Percentiles rank a stretch among this genome's conserved stretches.
These are phyloP conservation scores for Cantharellus anzutake DNA, from an alignment of 768 basidiomycete species.

Conservation along the genomic window DNA sequence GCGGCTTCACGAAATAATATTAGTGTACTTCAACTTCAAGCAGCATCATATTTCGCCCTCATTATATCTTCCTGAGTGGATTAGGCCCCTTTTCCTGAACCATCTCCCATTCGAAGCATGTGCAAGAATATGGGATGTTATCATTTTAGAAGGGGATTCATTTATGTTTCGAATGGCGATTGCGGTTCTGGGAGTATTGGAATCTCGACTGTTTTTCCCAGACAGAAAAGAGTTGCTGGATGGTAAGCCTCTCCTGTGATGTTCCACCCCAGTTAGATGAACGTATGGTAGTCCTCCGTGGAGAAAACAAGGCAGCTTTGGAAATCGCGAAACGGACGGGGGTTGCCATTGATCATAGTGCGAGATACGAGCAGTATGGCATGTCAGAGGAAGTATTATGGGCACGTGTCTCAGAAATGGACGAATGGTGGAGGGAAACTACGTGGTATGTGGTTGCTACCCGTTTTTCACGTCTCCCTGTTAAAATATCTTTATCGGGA, in stretches of 20 bases:
- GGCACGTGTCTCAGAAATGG: slow-evolving; percentile 63
- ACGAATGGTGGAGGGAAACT: slow-evolving; percentile 85
- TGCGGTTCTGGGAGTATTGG: slow-evolving; percentile 65
- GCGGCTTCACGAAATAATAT: background rate
- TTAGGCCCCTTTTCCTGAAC: slow-evolving; percentile 60
- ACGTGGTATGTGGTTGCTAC: slow-evolving; percentile 34
- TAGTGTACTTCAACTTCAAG: slow-evolving; percentile 90
- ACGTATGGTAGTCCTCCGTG: slow-evolving; percentile 24
- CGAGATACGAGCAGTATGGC: slow-evolving; percentile 61
- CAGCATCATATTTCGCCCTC: slow-evolving; percentile 78
- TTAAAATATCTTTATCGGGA: no score
- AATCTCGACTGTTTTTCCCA: slow-evolving; percentile 77
- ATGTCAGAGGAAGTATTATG: slow-evolving; percentile 72
- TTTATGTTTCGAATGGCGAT: slow-evolving; percentile 74
- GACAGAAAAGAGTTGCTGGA: slow-evolving; percentile 61
- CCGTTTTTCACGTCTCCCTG: background rate
- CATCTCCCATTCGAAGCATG: slow-evolving; percentile 86
- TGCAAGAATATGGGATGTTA: slow-evolving; percentile 74
- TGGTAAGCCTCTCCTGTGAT: slow-evolving; percentile 23
- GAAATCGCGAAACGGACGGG: slow-evolving; percentile 64
- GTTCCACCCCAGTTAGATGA: slow-evolving; percentile 6
- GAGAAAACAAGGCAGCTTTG: slow-evolving; percentile 63
- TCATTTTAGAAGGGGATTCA: slow-evolving; percentile 75
- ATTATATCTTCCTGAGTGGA: slow-evolving; percentile 69
- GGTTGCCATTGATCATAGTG: slow-evolving; percentile 11